Base-by-base conservation (phyloP, 2,329 filamentous ascomycete species). In the Colletotrichum falcatum region DNA sequence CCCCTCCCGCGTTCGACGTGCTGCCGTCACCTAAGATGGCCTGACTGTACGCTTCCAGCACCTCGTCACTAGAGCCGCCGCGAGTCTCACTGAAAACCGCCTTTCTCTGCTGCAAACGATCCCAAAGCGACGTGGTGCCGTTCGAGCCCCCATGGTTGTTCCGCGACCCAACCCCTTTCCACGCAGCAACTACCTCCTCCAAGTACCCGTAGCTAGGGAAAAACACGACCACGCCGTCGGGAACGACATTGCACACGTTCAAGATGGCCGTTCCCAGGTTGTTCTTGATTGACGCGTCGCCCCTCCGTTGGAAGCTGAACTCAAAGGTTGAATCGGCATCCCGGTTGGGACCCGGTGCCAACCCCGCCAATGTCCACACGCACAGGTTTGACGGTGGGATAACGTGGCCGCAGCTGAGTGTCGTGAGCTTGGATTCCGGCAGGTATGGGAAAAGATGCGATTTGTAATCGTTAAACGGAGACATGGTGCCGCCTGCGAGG, bases 161-260 rank as follows among this genome's bases (percentile, higher is more conserved):
- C 92, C 93, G 95, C 0, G 83, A 82, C 2, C 80, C 78, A 8
- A 92, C 82, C 8, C 75, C 78, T 74, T 88, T 86, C 93, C 93
- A 95, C 0, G 83, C 82, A 1, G 80, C 78, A 7, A 92, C 82
- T 5, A 97, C 93, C 56, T 90, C 89, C 59, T 94, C 91, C 0
- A 99, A 88, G 78, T 97, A 98, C 12, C 92, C 89, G 79, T 99
- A 98, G 80, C 94, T 97, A 1, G 96, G 95, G 75, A 99, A 98
- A 83, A 99, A 99, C 0, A 95, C 90, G 0, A 99, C 94, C 1
- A 98, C 88, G 2, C 96, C 96, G 74, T 98, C 95, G 0, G 94
- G 94, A 0, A 98, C 92, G 5, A 89, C 83, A 8, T 87, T 85
- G 75, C 92, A 93, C 6, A 96, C 84, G 61, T 91, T 91, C 1